phyloP scores from a whole-genome alignment of 768 basidiomycete species.

The Exsudoporus frostii region DNA sequence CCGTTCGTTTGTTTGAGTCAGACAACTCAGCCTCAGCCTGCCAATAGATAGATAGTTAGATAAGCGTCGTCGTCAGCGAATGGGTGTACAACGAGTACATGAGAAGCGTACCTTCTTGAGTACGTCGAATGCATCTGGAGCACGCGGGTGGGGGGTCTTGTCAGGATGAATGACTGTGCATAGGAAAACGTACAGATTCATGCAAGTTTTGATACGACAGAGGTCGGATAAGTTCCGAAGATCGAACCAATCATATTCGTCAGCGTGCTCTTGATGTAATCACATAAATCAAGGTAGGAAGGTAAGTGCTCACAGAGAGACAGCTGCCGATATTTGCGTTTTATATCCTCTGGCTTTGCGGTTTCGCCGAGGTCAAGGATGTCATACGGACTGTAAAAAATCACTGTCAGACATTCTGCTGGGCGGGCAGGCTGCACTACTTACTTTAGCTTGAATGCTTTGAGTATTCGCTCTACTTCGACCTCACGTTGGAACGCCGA shows the following conservation, averaged over 20 bases:
- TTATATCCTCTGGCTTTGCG: constrained; percentile 77
- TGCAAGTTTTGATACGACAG: background rate
- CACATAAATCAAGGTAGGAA: background rate
- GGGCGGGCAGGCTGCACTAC: constrained; percentile 20
- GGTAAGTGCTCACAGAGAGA: constrained; percentile 66
- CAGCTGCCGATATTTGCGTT: constrained; percentile 82
- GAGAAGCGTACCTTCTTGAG: constrained; percentile 73
- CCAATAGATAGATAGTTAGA: background rate
- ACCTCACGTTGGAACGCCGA: constrained; percentile 84
- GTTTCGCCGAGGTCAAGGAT: constrained; percentile 76
- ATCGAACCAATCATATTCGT: constrained; percentile 11
- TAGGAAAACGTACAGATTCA: constrained; percentile 41
- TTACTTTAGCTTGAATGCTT: constrained; percentile 95
- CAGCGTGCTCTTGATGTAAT: constrained; percentile 18
- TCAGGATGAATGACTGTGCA: constrained; percentile 93
- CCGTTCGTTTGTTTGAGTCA: constrained; percentile 75
- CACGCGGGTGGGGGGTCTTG: constrained; percentile 85
- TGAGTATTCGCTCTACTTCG: constrained; percentile 88
- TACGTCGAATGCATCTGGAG: constrained; percentile 90
- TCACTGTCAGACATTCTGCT: background rate
- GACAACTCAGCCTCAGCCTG: constrained; percentile 85
- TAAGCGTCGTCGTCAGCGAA: background rate
- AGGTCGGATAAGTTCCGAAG: background rate
- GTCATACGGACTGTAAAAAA: constrained; percentile 79
- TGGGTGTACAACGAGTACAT: background rate